Evolutionary conservation across 768 basidiomycete species (phyloP).

Genomic region (Rhizopogon rudus): DNA sequence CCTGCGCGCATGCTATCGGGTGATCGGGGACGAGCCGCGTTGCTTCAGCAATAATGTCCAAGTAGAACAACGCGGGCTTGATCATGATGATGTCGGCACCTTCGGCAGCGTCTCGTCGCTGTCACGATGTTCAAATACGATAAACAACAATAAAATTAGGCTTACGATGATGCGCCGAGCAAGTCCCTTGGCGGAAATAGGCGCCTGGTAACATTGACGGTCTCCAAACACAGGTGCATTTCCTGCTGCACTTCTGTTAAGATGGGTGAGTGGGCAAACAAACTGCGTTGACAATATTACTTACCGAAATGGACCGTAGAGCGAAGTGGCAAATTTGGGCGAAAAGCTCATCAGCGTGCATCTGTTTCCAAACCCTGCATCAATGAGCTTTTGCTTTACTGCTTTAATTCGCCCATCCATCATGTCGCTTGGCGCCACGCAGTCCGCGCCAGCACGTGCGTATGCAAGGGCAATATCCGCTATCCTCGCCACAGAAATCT

Average conservation of each 20-base stretch:
- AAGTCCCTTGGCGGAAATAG: slow-evolving; percentile 80
- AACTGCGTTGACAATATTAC: no score
- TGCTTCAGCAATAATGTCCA: slow-evolving; percentile 92
- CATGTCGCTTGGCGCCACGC: slow-evolving; percentile 99
- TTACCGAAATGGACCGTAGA: slow-evolving; percentile 65
- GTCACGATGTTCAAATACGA: slow-evolving; percentile 4
- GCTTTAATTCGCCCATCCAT: slow-evolving; percentile 93
- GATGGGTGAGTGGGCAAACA: slow-evolving; percentile 69
- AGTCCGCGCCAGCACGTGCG: slow-evolving; percentile 92
- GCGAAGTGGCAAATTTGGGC: slow-evolving; percentile 77
- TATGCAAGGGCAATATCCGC: slow-evolving; percentile 90
- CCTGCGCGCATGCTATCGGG: slow-evolving; percentile 93
- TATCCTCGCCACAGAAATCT: slow-evolving; percentile 75
- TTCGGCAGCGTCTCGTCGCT: slow-evolving; percentile 85
- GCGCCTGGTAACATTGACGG: slow-evolving; percentile 97
- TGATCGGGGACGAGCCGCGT: slow-evolving; percentile 48
- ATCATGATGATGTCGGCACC: slow-evolving; percentile 99
- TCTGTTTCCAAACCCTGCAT: slow-evolving; percentile 78
- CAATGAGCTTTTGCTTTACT: slow-evolving; percentile 74
- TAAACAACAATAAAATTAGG: slow-evolving; percentile 6
- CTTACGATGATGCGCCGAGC: slow-evolving; percentile 89
- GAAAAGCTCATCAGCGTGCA: slow-evolving; percentile 95
- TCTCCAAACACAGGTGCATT: slow-evolving; percentile 92
- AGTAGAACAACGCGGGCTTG: slow-evolving; percentile 93
- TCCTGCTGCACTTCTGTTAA: slow-evolving; percentile 97